phyloP scores from a whole-genome alignment of 2,329 filamentous ascomycete genomes.

The Phaeophleospora eucalypticola region DNA sequence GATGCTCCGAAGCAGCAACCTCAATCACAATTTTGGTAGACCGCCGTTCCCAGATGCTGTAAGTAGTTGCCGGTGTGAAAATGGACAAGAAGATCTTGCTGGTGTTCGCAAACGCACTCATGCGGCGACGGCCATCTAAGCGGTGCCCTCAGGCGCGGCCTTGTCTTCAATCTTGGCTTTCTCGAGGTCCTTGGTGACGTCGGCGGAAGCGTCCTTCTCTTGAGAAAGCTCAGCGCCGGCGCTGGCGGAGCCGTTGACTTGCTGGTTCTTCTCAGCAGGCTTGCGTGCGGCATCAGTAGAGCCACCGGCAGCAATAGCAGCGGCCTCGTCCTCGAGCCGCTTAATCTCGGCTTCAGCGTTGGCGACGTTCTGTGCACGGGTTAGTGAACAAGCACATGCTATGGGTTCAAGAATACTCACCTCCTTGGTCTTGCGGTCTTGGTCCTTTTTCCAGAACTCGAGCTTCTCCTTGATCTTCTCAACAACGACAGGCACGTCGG shows the following conservation, averaged over 20 bases:
- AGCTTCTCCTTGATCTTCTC: constrained; percentile 95
- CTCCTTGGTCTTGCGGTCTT: constrained; percentile 82
- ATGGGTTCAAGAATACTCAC: constrained; percentile 52
- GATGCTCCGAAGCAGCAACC: background rate
- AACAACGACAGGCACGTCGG: constrained; percentile 71
- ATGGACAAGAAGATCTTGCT: background rate
- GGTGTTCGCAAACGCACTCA: background rate
- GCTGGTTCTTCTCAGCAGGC: constrained; percentile 49
- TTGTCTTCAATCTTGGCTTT: constrained; percentile 57
- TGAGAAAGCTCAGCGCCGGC: constrained; percentile 52
- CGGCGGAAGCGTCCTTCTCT: constrained; percentile 56
- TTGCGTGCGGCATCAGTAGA: constrained; percentile 48
- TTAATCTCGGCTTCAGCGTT: constrained; percentile 96
- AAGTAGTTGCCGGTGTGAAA: background rate
- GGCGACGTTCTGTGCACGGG: constrained; percentile 71
- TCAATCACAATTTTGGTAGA: constrained; percentile 2
- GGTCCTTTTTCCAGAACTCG: constrained; percentile 84
- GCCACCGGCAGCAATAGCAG: constrained; percentile 32
- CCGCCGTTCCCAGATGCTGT: background rate
- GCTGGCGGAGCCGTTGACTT: constrained; percentile 50
- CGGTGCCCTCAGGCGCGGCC: constrained; percentile 12
- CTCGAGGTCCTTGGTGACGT: constrained; percentile 58
- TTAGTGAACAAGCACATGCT: constrained; percentile 20
- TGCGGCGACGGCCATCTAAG: constrained; percentile 2
- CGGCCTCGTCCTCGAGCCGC: constrained; percentile 69